Evolutionary conservation across 2,329 filamentous ascomycete genomes (phyloP), one percentile per base, ranked within the genome.

Genomic region (Colletotrichum noveboracense): DNA sequence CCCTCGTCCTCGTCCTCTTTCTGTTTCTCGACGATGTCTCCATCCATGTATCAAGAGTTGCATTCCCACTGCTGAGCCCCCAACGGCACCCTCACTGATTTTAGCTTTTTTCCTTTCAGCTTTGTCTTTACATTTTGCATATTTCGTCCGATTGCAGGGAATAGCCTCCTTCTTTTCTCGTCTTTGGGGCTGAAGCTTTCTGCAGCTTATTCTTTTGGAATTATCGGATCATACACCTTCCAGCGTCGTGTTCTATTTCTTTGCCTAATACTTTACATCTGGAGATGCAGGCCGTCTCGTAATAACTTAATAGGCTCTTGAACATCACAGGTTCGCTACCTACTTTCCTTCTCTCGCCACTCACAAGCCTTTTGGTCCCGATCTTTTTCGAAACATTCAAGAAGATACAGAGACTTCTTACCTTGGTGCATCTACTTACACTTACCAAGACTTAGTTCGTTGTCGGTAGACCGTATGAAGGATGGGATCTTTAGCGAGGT

Each of bases 401-500:
- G 12, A 26, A 30, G 32, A 48, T 13, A 52, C n/a, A 52, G 10
- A 21, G n/a, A 28, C 61, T 18, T 34, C 21, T 55, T 26, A 43
- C 9, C 16, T 43, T 56, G 21, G 7, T 6, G 18, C 21, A 30
- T 43, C 13, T 34, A 72, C 69, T 75, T 28, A 75, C 73, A n/a
- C 16, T 24, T 48, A 12, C 30, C 62, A 72, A 75, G 55, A 72
- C 32, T 58, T 43, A 64, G 71, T 67, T 43, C 24, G 26, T 52
- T 61, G 38, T 43, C 56, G 28, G 24, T 52, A 30, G 69, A 66
- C 26, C 77, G 75, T 71, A 78, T 77, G 77, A 78, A 77, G 72
- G 75, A 78, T 78, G 77, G 77, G 77, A 78, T 62, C 71, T 71
- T 70, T 56, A 73, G 56, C 60, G 71, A 78, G 70, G 77, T 76